Base-by-base conservation (phyloP, 2,329 filamentous ascomycete genomes). In the Aspergillus ochraceoroseus region DNA sequence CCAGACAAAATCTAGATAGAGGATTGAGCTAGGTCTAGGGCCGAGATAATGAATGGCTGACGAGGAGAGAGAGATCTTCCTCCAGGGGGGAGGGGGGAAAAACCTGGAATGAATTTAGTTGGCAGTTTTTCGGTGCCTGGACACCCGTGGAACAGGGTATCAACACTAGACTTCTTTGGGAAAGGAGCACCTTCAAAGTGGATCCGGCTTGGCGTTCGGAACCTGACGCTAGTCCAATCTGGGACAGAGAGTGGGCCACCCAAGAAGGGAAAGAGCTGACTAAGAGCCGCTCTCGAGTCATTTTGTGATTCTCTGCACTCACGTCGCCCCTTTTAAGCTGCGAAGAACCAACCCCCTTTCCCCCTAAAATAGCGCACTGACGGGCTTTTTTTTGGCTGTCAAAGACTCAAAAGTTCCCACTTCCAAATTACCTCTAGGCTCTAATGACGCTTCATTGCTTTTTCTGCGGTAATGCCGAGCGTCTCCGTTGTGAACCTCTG, bases 61-160 rank as follows among this genome's bases (percentile, higher is more conserved):
- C 29, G 29, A 18, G 8, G 20, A 22, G 20, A 22, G 15, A 31
- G 15, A 15, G 29, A 31, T 15, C 29, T 23, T 14, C 31, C 12
- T 33, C 31, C 31, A 33, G 13, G 34, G 34, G 41, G 18, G 28
- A 32, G 13, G 19, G 20, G 17, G 29, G 23, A 14, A 33, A 8
- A 23, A 37, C 9, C 20, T 5, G 9, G 20, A 22, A 22, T 22
- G 9, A 13, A 14, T 31, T 31, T 31, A 14, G n/a, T n/a, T n/a
- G n/a, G 22, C 34, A 29, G 26, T n/a, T 29, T 38, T 27, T 18
- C 12, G 12, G 13, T 29, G 13, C 27, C n/a, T 48, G 12, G 36
- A 43, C 41, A 44, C 47, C 44, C 26, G 30, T 38, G 44, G 38
- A 38, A 45, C 39, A 41, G 22, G 41, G 38, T 32, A 43, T 12